These are phyloP conservation scores for Penicillium roqueforti DNA, from an alignment of 495 filamentous ascomycete species.

Conservation along the genomic window DNA sequence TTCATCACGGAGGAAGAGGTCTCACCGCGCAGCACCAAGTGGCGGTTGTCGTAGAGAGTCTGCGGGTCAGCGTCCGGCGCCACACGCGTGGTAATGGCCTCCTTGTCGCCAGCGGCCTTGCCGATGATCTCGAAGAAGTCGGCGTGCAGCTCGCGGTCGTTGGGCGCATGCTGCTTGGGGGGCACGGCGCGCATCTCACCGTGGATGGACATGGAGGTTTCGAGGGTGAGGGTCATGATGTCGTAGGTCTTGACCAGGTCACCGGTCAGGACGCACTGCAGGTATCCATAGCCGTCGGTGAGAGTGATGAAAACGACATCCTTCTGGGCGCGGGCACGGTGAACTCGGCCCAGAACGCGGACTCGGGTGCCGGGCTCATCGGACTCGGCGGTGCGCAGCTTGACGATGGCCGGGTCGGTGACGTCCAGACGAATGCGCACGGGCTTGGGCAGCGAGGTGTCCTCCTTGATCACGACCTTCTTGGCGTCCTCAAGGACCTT, in stretches of 20 bases:
- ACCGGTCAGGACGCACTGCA: slow-evolving; percentile 85
- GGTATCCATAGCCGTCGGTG: slow-evolving; percentile 80
- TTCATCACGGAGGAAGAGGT: slow-evolving; percentile 84
- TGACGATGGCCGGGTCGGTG: slow-evolving; percentile 54
- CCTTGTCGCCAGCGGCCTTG: slow-evolving; percentile 80
- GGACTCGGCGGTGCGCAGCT: slow-evolving; percentile 52
- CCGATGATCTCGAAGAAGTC: slow-evolving; percentile 90
- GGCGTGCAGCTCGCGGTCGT: slow-evolving; percentile 86
- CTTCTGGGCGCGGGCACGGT: slow-evolving; percentile 81
- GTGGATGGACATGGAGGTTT: slow-evolving; percentile 80
- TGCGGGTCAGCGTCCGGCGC: slow-evolving; percentile 73
- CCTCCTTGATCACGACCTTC: slow-evolving; percentile 78
- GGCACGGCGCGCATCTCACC: slow-evolving; percentile 88
- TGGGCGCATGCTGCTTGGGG: slow-evolving; percentile 71
- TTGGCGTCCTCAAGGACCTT: slow-evolving; percentile 78
- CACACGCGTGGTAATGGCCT: slow-evolving; percentile 90
- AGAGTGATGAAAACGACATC: slow-evolving; percentile 83
- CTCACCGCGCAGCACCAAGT: slow-evolving; percentile 89
- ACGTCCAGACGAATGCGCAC: slow-evolving; percentile 68
- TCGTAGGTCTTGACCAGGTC: slow-evolving; percentile 89
- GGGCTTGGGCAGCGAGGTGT: slow-evolving; percentile 72
- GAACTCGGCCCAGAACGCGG: slow-evolving; percentile 79
- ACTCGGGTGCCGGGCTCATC: slow-evolving; percentile 69
- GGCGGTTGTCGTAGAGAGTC: slow-evolving; percentile 82
- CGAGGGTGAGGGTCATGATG: slow-evolving; percentile 79